A percentile compares a stretch with the other conserved stretches of the same genome.
phyloP scores from a whole-genome alignment of 352 stramenopile genomes.

The Phytophthora citricola region DNA sequence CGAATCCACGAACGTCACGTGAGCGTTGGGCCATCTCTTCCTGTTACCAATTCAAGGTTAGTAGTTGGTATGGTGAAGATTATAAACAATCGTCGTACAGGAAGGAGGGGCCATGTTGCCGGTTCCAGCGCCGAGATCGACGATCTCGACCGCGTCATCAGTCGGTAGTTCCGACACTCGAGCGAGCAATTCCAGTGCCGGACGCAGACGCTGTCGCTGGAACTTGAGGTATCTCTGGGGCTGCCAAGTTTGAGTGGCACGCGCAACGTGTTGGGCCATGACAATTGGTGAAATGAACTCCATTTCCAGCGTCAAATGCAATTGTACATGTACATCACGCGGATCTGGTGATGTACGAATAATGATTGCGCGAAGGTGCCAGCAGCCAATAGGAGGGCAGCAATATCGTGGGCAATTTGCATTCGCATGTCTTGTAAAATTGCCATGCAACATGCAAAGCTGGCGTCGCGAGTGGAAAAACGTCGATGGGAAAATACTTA shows the following conservation, averaged over 20 bases:
- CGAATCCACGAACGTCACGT: slow-evolving; percentile 70
- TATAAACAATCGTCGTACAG: slow-evolving; percentile 37
- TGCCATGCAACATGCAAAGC: no score
- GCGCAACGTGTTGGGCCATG: slow-evolving; percentile 25
- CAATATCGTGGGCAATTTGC: background rate
- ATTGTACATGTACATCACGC: slow-evolving; percentile 1
- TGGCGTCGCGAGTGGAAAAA: no score
- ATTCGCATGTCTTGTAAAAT: no score
- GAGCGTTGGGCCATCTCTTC: slow-evolving; percentile 55
- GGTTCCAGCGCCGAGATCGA: slow-evolving; percentile 72
- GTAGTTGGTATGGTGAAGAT: background rate
- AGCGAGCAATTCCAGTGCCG: slow-evolving; percentile 65
- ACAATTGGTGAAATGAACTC: background rate
- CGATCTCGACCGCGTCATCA: slow-evolving; percentile 38
- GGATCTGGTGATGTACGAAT: slow-evolving; percentile 11
- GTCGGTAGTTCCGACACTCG: slow-evolving; percentile 40
- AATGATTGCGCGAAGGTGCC: background rate
- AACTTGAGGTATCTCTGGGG: slow-evolving; percentile 74
- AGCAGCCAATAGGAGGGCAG: background rate
- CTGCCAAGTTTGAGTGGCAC: slow-evolving; percentile 56
- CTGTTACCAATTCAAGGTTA: slow-evolving; percentile 18
- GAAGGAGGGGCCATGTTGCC: slow-evolving; percentile 77
- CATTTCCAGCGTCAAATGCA: no score
- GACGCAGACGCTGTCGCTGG: slow-evolving; percentile 60
- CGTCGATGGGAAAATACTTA: no score